phyloP scores from a whole-genome alignment of 192 early-diverging fungal genomes.

The Coemansia biformis region DNA sequence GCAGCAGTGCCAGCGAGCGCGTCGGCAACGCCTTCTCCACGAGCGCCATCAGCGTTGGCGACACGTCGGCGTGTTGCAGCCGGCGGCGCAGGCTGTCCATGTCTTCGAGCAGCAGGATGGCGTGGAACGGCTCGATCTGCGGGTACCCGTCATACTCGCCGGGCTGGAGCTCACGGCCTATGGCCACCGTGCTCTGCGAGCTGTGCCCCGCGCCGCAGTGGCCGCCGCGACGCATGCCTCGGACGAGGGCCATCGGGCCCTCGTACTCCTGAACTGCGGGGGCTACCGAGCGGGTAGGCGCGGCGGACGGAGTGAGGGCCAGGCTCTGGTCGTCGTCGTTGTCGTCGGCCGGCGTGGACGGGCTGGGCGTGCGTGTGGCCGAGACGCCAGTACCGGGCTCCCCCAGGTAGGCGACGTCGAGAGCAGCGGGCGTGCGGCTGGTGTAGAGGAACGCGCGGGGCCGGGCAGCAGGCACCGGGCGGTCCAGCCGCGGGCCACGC shows the following conservation, averaged over 20 bases:
- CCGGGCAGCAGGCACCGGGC: slow-evolving; percentile 21
- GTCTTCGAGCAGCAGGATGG: slow-evolving; percentile 75
- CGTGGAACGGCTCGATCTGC: slow-evolving; percentile 80
- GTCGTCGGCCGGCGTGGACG: slow-evolving; percentile 20
- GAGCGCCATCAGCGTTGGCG: slow-evolving; percentile 71
- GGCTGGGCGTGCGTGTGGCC: slow-evolving; percentile 31
- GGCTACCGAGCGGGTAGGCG: slow-evolving; percentile 12
- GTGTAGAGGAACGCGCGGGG: slow-evolving; percentile 10
- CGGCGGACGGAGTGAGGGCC: not conserved
- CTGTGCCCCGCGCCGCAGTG: slow-evolving; percentile 14
- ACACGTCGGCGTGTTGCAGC: slow-evolving; percentile 75
- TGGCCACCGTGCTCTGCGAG: slow-evolving; percentile 20
- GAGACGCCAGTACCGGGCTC: slow-evolving; percentile 21
- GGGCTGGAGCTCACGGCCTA: slow-evolving; percentile 58
- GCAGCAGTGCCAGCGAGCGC: slow-evolving; percentile 65
- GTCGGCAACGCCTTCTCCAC: slow-evolving; percentile 54
- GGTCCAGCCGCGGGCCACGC: slow-evolving; percentile 31
- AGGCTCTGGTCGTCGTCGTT: not conserved
- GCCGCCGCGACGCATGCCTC: not conserved
- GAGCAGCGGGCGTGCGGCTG: slow-evolving; percentile 4
- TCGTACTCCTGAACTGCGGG: slow-evolving; percentile 32
- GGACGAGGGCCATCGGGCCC: slow-evolving; percentile 12
- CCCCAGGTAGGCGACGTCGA: slow-evolving; percentile 7
- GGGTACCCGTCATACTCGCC: slow-evolving; percentile 52
- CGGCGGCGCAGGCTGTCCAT: slow-evolving; percentile 73